phyloP scores from a whole-genome alignment of 2,329 filamentous ascomycete species.

The Paraphoma sp. region DNA sequence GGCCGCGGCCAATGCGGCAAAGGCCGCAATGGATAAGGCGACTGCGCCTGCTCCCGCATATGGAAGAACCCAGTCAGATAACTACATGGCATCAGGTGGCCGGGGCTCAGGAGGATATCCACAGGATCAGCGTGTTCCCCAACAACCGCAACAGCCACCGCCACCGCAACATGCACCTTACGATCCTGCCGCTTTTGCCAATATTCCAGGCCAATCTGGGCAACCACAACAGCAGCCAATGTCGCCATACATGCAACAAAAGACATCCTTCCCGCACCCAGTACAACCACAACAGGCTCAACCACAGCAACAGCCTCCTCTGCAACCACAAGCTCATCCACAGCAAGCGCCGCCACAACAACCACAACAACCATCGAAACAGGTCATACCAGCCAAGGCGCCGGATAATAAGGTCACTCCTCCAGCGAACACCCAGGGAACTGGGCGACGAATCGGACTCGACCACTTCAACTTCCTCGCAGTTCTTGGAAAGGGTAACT shows the following conservation, averaged over 20 bases:
- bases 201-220: slow-evolving; percentile 45
- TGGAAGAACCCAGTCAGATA: slow-evolving; percentile 53
- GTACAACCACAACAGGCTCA: slow-evolving; percentile 57
- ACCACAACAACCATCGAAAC: slow-evolving; percentile 37
- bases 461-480: slow-evolving; percentile 99
- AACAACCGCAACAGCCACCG: slow-evolving; percentile 45
- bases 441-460: slow-evolving; percentile 84
- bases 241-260: slow-evolving; percentile 40
- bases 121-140: slow-evolving; percentile 49
- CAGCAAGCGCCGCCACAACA: slow-evolving; percentile 13
- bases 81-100: slow-evolving; percentile 40
- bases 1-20: slow-evolving; percentile 57
- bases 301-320: slow-evolving; percentile 55
- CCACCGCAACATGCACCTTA: slow-evolving; percentile 67
- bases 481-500: slow-evolving; percentile 98
- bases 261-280: slow-evolving; percentile 39
- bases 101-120: slow-evolving; percentile 45
- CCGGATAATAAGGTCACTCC: slow-evolving; percentile 66
- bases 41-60: slow-evolving; percentile 50
- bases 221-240: slow-evolving; percentile 38
- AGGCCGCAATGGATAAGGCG: slow-evolving; percentile 54
- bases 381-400: slow-evolving; percentile 40
- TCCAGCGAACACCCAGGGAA: slow-evolving; percentile 71
- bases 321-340: slow-evolving; percentile 48
- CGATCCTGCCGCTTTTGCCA: slow-evolving; percentile 78